Percentiles rank a stretch among this genome's conserved stretches.
Conservation (phyloP, 148 eudicot genomes). For the Dianthus caryophyllus region DNA sequence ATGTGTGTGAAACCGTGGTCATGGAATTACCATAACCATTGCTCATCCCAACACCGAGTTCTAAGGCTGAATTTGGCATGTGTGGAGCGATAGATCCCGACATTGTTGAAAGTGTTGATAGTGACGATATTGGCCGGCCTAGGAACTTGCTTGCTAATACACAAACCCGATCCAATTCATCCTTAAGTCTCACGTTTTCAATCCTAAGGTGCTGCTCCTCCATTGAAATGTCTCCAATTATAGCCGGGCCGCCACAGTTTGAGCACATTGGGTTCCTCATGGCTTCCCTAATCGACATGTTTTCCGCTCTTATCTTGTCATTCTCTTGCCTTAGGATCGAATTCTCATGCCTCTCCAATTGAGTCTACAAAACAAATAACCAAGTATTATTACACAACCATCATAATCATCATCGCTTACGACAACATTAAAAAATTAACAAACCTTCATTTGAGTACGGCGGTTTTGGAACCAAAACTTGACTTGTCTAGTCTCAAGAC, state of each 20-base stretch:
- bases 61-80: constrained; percentile 72
- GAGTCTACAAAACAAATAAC: constrained; percentile 53
- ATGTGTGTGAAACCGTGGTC: constrained; percentile 30
- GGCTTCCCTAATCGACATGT: constrained; percentile 83
- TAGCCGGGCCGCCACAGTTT: constrained; percentile 88
- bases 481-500: constrained; percentile 83
- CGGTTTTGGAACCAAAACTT: constrained; percentile 99
- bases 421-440: background rate
- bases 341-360: constrained; percentile 90
- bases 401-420: constrained; percentile 6
- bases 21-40: constrained; percentile 58
- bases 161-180: constrained; percentile 74
- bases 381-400: constrained; percentile 7
- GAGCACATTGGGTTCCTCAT: constrained; percentile 91
- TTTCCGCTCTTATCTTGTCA: constrained; percentile 81
- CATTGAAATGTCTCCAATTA: constrained; percentile 75
- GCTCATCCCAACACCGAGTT: constrained; percentile 69
- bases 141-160: constrained; percentile 70
- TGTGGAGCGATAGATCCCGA: constrained; percentile 28
- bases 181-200: constrained; percentile 75
- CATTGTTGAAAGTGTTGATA: constrained; percentile 15
- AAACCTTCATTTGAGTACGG: constrained; percentile 93
- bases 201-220: constrained; percentile 92
- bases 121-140: constrained; percentile 60
- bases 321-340: constrained; percentile 87